Base-by-base conservation (phyloP, 768 basidiomycete species). In the Psilocybe tampanensis region DNA sequence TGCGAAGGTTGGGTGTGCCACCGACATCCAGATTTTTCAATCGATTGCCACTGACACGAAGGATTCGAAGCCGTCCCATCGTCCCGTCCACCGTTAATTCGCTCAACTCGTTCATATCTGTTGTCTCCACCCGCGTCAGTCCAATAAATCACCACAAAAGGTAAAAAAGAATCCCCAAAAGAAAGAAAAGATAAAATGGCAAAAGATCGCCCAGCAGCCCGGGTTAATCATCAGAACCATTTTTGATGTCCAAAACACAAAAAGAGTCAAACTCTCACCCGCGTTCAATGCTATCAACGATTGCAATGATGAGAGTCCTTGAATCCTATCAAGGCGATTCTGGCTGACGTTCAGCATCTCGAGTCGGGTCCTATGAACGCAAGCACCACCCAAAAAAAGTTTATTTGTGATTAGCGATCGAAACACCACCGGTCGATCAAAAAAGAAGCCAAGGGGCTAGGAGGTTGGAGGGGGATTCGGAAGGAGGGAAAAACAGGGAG, bases 1-100 rank as follows among this genome's bases (percentile, higher is more conserved):
- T 96, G 62, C 94, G 85, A 65, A 98, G 74, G 70, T 86, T 87
- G 2, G 83, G 76, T 68, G 91, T 83, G 33, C 77, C 72, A 32
- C 79, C 79, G 62, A 82, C 80, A 66, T 93, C 80, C 54, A 99
- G 78, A 56, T 75, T 69, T 49, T 79, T 72, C 62, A 99, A 72
- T 36, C 84, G 80, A 74, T 99, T 99, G 67, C 85, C 83, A 77
- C 90, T 94, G 50, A 89, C 76, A 29, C 93, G 88, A 51, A 98
- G 83, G 47, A 93, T 87, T n/a, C 92, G 86, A 62, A 99, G 72
- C 61, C 82, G 83, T 29, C 81, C 72, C 83, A 95, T 84, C 41
- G 75, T 50, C 54, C 78, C 79, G 57, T 79, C 80, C 44, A 82
- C 65, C 56, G 77, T 76, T 57, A 98, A 70, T 39, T 77, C 73